phyloP scores from a whole-genome alignment of 1,284 basidiomycete species.

The Rhodotorula sp. region DNA sequence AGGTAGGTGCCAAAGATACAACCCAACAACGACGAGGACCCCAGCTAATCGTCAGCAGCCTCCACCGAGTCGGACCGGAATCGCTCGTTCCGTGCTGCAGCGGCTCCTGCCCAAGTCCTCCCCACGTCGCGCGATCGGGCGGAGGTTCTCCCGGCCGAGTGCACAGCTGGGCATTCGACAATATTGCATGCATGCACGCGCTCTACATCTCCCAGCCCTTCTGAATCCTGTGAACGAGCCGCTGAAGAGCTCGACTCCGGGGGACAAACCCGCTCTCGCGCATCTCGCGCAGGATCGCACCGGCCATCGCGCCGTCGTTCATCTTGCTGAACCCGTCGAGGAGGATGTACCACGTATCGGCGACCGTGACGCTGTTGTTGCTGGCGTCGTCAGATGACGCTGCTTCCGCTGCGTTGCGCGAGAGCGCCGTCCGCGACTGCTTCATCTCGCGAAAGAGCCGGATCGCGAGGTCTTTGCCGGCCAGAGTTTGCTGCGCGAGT shows the following conservation, averaged over 20 bases:
- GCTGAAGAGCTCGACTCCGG: constrained; percentile 12
- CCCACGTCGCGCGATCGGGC: too few relatives aligned
- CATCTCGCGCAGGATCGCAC: constrained; percentile 35
- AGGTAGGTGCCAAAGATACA: too few relatives aligned
- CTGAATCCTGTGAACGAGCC: constrained; percentile 12
- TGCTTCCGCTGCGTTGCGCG: neutral
- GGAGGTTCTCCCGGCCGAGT: too few relatives aligned
- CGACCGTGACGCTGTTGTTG: constrained; percentile 1
- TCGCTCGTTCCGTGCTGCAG: too few relatives aligned
- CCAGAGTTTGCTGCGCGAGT: constrained; percentile 16
- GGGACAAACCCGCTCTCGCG: constrained; percentile 22
- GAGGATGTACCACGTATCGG: constrained; percentile 35
- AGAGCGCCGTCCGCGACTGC: neutral
- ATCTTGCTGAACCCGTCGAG: constrained; percentile 27
- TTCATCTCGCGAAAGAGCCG: constrained; percentile 26
- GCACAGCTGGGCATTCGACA: neutral
- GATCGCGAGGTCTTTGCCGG: constrained; percentile 24
- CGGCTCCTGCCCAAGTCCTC: too few relatives aligned
- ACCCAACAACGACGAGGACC: too few relatives aligned
- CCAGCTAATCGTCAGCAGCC: too few relatives aligned
- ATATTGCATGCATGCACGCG: neutral
- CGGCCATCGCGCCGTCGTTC: constrained; percentile 21
- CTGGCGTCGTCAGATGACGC: neutral
- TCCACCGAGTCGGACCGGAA: too few relatives aligned
- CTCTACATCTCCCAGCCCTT: neutral